Conservation (phyloP, 306 rosid species). For the Rosa lucieae region DNA sequence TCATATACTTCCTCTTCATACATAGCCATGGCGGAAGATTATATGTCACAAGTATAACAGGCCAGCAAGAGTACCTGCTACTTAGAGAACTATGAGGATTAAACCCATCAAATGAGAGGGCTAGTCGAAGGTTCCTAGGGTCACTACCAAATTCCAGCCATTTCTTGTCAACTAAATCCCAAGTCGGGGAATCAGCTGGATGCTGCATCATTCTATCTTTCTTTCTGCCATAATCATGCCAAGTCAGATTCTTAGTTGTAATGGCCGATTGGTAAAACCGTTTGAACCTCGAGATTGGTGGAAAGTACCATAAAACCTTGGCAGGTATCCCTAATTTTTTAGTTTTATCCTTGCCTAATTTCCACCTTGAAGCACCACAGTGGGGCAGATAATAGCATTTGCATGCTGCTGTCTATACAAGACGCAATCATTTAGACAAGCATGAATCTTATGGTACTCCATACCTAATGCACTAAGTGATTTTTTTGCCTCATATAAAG, state of each 20-base stretch:
- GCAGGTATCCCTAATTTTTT: not conserved
- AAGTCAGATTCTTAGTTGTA: not conserved
- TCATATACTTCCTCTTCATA: no score
- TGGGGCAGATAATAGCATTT: not conserved
- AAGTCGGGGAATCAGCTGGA: not conserved
- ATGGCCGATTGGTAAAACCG: not conserved
- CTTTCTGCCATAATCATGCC: not conserved
- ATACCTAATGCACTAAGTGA: no score
- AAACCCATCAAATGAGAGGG: no score
- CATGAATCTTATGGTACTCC: no score
- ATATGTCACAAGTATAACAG: no score
- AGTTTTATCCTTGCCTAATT: not conserved
- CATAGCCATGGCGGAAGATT: no score
- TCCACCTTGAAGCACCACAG: not conserved
- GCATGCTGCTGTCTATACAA: no score
- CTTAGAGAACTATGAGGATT: no score
- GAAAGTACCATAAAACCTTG: constrained; percentile 2
- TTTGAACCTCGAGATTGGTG: not conserved
- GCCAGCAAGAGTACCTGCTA: no score
- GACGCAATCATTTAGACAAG: no score
- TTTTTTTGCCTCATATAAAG: no score
- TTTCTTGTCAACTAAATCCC: not conserved
- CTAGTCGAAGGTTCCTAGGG: not conserved
- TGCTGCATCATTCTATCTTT: not conserved
- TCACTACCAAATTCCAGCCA: not conserved